Evolutionary conservation across 495 filamentous ascomycete species (phyloP).

Genomic region (Penicillium ochrochloron): DNA sequence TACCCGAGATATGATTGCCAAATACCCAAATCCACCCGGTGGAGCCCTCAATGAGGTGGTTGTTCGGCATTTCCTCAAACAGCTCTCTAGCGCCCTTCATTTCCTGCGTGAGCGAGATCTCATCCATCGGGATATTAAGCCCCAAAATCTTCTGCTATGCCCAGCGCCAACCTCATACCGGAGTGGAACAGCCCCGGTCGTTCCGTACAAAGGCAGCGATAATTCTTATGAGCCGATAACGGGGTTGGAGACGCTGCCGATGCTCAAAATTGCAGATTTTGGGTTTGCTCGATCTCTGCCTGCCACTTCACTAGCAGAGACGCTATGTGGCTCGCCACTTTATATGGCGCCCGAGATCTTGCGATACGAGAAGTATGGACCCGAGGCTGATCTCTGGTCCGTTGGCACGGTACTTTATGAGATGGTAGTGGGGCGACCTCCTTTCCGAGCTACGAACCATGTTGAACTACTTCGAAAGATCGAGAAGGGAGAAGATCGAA

Average conservation of each 20-base stretch:
- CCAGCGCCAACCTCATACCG: slow-evolving; percentile 73
- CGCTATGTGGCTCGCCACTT: slow-evolving; percentile 94
- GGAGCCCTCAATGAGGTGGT: slow-evolving; percentile 92
- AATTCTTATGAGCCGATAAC: slow-evolving; percentile 78
- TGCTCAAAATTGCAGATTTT: slow-evolving; percentile 97
- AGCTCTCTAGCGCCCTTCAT: slow-evolving; percentile 88
- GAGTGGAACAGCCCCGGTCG: slow-evolving; percentile 49
- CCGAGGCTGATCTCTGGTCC: slow-evolving; percentile 96
- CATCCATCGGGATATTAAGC: slow-evolving; percentile 96
- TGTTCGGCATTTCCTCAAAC: slow-evolving; percentile 93
- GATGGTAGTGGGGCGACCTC: slow-evolving; percentile 89
- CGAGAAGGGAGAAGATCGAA: slow-evolving; percentile 80
- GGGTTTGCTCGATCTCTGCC: slow-evolving; percentile 93
- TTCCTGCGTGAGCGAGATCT: slow-evolving; percentile 84
- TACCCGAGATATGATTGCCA: slow-evolving; percentile 82
- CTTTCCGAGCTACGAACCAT: slow-evolving; percentile 91
- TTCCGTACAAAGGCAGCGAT: slow-evolving; percentile 68
- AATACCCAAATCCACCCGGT: slow-evolving; percentile 81
- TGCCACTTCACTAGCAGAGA: slow-evolving; percentile 88
- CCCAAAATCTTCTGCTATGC: slow-evolving; percentile 90
- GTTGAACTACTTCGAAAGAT: slow-evolving; percentile 92
- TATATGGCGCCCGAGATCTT: slow-evolving; percentile 99
- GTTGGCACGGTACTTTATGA: slow-evolving; percentile 94
- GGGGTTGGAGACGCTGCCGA: slow-evolving; percentile 85
- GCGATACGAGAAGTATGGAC: slow-evolving; percentile 95